These are phyloP conservation scores for Boeremia exigua DNA, from an alignment of 2,329 filamentous ascomycete species.

Conservation along the genomic window DNA sequence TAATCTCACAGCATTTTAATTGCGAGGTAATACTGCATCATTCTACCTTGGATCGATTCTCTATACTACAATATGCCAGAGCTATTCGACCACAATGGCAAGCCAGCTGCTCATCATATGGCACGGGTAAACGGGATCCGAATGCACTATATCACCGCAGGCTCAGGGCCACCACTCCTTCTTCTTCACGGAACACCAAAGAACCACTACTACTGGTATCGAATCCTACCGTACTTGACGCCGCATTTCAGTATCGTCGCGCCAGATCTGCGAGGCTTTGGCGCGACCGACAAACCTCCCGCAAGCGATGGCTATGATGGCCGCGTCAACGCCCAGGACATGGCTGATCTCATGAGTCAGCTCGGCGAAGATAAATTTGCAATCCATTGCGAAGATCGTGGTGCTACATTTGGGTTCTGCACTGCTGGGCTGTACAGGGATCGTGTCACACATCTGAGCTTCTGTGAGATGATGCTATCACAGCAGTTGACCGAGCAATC, in stretches of 20 bases:
- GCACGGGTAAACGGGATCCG: conserved; percentile 31
- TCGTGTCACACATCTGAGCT: conserved; percentile 25
- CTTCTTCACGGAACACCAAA: conserved; percentile 33
- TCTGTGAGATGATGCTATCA: conserved; percentile 31
- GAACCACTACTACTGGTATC: conserved; percentile 47
- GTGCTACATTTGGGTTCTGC: conserved; percentile 28
- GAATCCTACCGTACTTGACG: conserved; percentile 43
- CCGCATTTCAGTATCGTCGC: conserved; percentile 47
- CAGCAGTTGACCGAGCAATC: conserved; percentile 23
- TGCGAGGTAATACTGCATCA: not conserved
- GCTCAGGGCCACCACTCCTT: conserved; percentile 25
- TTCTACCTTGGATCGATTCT: not conserved
- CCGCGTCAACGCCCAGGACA: conserved; percentile 44
- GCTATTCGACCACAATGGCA: conserved; percentile 24
- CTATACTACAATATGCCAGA: conserved; percentile 22
- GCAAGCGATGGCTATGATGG: conserved; percentile 47
- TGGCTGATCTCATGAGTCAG: conserved; percentile 40
- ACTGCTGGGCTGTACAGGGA: conserved; percentile 25
- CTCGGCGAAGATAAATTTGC: conserved; percentile 75
- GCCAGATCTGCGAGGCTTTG: conserved; percentile 47
- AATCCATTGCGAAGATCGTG: conserved; percentile 64
- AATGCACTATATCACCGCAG: conserved; percentile 30
- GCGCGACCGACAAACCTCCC: conserved; percentile 50
- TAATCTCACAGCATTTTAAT: not conserved
- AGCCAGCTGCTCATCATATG: conserved; percentile 23